Percentiles rank a stretch among this genome's conserved stretches.
Conservation (phyloP, 192 early-diverging fungal genomes). For the Entomortierella lignicola region DNA sequence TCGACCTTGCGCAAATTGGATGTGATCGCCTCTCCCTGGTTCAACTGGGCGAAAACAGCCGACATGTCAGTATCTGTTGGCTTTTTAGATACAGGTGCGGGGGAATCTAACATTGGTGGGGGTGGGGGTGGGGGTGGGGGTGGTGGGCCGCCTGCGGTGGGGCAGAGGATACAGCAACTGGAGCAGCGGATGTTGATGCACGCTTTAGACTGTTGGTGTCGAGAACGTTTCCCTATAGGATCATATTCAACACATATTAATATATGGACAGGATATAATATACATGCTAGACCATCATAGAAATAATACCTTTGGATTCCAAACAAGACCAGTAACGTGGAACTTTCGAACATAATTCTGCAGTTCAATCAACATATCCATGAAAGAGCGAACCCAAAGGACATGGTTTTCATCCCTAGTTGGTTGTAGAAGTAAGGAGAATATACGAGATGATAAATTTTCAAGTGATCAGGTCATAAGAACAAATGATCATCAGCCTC, state of each 20-base stretch:
- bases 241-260: not conserved
- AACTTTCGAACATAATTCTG: slow-evolving; percentile 88
- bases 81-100: slow-evolving; percentile 19
- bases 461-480: not conserved
- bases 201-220: slow-evolving; percentile 39
- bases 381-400: slow-evolving; percentile 85
- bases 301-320: slow-evolving; percentile 80
- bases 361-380: slow-evolving; percentile 77
- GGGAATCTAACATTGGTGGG: slow-evolving; percentile 16
- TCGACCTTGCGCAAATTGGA: slow-evolving; percentile 93
- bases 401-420: slow-evolving; percentile 77
- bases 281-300: not conserved
- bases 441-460: not conserved
- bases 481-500: not conserved
- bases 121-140: slow-evolving; percentile 75
- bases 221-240: slow-evolving; percentile 28
- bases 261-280: not conserved
- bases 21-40: slow-evolving; percentile 80
- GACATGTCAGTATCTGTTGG: slow-evolving; percentile 57
- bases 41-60: slow-evolving; percentile 88
- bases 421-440: no score
- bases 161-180: slow-evolving; percentile 55
- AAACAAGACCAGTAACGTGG: slow-evolving; percentile 90
- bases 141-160: slow-evolving; percentile 60
- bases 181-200: slow-evolving; percentile 51